Conservation (phyloP, 164 flowering plant genomes). For the Nelumbo lutea region DNA sequence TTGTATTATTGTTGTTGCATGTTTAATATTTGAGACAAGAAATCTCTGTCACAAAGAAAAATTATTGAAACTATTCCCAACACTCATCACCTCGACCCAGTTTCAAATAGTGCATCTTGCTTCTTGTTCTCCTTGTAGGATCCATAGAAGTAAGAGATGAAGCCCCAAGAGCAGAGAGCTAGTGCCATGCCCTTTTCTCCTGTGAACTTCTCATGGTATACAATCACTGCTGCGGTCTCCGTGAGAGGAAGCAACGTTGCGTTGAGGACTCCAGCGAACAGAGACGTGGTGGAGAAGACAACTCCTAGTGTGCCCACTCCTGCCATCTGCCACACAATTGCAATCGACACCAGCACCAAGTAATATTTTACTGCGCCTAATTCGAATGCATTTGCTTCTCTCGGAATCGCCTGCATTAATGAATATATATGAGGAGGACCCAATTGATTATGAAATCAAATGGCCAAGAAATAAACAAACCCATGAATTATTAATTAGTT, state of each 20-base stretch:
- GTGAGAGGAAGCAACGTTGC: background rate
- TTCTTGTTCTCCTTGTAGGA: background rate
- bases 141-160: background rate
- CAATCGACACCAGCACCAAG: conserved; percentile 1
- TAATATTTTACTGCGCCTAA: conserved; percentile 10
- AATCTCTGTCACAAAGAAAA: too few species aligned
- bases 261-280: conserved; percentile 1
- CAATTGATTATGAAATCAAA: too few species aligned
- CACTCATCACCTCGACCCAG: too few species aligned
- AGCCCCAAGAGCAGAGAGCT: background rate
- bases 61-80: too few species aligned
- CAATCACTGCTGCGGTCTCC: background rate
- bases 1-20: too few species aligned
- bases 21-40: too few species aligned
- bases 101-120: background rate
- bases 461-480: too few species aligned
- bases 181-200: background rate
- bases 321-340: background rate
- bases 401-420: background rate
- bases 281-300: conserved; percentile 5
- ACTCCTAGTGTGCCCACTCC: conserved; percentile 2
- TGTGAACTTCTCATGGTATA: too few species aligned
- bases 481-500: too few species aligned
- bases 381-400: background rate
- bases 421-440: too few species aligned